These are phyloP conservation scores for Xerocomellus chrysenteron DNA, from an alignment of 768 basidiomycete species.

Conservation along the genomic window DNA sequence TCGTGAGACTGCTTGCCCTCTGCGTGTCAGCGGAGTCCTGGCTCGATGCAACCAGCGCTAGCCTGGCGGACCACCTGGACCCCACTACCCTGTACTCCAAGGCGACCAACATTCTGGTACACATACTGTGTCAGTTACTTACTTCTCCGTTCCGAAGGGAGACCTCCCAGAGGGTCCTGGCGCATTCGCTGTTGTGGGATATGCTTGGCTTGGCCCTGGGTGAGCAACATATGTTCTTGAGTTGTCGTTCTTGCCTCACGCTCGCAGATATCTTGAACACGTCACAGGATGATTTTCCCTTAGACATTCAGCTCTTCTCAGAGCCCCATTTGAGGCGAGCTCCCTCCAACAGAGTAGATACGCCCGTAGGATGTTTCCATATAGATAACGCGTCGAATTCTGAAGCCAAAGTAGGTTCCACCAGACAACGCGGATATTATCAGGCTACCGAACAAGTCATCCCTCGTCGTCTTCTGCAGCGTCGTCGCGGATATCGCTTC, in stretches of 20 bases:
- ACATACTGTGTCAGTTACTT: slow-evolving; percentile 42
- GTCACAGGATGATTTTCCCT: slow-evolving; percentile 36
- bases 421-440: slow-evolving; percentile 36
- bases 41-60: slow-evolving; percentile 45
- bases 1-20: slow-evolving; percentile 52
- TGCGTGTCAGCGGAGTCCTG: slow-evolving; percentile 59
- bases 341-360: slow-evolving; percentile 32
- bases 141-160: slow-evolving; percentile 22
- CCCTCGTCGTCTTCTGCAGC: slow-evolving; percentile 47
- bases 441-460: slow-evolving; percentile 37
- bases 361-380: slow-evolving; percentile 29
- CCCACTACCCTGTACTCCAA: slow-evolving; percentile 52
- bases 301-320: slow-evolving; percentile 41
- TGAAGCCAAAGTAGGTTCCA: slow-evolving; percentile 32
- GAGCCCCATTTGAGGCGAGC: slow-evolving; percentile 36
- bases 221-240: not conserved
- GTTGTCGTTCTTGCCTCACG: slow-evolving; percentile 4
- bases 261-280: slow-evolving; percentile 36
- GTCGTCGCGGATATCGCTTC: slow-evolving; percentile 46
- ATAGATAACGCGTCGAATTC: slow-evolving; percentile 2
- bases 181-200: slow-evolving; percentile 22
- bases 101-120: slow-evolving; percentile 42
- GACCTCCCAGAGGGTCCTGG: slow-evolving; percentile 17
- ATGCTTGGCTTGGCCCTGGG: slow-evolving; percentile 15
- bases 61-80: slow-evolving; percentile 39